Evolutionary conservation across 2,329 filamentous ascomycete species (phyloP), one percentile per base, ranked within the genome.

Genomic region (Anisogramma anomala): DNA sequence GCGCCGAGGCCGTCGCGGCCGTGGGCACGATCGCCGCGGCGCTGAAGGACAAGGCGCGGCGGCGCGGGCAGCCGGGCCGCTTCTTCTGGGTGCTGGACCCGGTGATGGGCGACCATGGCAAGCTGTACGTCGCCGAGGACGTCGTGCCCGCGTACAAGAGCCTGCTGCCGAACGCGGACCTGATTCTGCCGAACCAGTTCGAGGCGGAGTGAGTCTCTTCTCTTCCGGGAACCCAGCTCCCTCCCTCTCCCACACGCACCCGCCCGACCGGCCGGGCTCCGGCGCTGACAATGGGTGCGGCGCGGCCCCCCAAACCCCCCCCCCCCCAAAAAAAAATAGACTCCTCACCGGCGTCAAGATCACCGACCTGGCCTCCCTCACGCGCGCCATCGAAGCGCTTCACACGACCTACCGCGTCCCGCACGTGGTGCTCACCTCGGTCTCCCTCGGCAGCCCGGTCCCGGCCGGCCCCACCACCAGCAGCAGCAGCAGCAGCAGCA

Each of bases 1-100:
- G 84, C 25, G 88, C 88, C 0, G 78, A 83, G 6, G 82, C 82
- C 1, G 84, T 98, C 27, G 74, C 84, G 53, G 81, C 84, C 7
- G 84, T 96, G 1, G 91, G 89, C 7, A 69, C 71, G 41, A 94
- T 98, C 50, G 91, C 77, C 10, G 71, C 79, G 49, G 86, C 94
- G 52, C 70, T 95, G 46, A 83, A 82, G 57, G 66, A 72, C 39
- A 81, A 78, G 52, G 70, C 75, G 2, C 66, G 65, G 26, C 66
- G 64, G 11, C 71, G 68, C 23, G 32, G 35, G 5, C 49, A 49
- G 23, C 79, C 83, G 0, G 84, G 86, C 0, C 77, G 72, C 33
- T 94, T 96, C 66, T 96, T 96, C 64, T 96, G 89, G 89, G 85
- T 94, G 3, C 72, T 98, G 19, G 91, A 98, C 59, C 91, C 93